Evolutionary conservation across 169 alveolate genomes (phyloP), one percentile per base, ranked within the genome.

Genomic region (Plasmodium blacklocki): DNA sequence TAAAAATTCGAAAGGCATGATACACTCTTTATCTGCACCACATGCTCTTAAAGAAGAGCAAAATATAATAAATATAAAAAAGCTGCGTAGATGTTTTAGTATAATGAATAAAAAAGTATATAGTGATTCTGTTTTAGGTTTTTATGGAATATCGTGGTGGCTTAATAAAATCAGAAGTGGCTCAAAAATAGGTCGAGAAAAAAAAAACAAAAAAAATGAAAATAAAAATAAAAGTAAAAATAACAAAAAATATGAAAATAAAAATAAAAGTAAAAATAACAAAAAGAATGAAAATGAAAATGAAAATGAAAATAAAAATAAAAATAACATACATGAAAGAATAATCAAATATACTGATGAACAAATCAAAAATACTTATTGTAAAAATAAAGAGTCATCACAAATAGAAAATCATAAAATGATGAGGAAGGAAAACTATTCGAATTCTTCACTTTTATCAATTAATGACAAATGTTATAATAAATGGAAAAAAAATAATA

Each of bases 401-500:
- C 2, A 32, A 32, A 32, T 3, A 5, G 45, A 8, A 0, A 32
- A 32, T 32, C 45, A 32, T 32, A 32, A 32, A 32, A 32, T 32
- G 45, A 32, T 32, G 45, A 32, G 7, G 45, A 32, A 32, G 45
- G 45, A 32, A 32, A 32, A 32, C 2, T 4, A 32, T 8, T 2
- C 4, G 45, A 49, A 45, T 29, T 9, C 21, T 43, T 45, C 32
- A 45, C 18, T 1, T 2, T 63, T 26, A 52, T 43, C 23, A 49
- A 64, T 70, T n/a, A 15, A 52, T 49, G 75, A 64, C 60, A 49
- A 32, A 11, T 50, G 70, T 58, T 78, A 64, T 59, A 64, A 67
- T 70, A 78, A 52, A 43, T 64, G 89, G 89, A 64, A 70, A 9
- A 26, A 66, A 11, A 78, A 29, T 63, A 52, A 50, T n/a, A 50